These are phyloP conservation scores for Pseudotulostoma volvatum DNA, from an alignment of 495 filamentous ascomycete genomes.

Conservation along the genomic window DNA sequence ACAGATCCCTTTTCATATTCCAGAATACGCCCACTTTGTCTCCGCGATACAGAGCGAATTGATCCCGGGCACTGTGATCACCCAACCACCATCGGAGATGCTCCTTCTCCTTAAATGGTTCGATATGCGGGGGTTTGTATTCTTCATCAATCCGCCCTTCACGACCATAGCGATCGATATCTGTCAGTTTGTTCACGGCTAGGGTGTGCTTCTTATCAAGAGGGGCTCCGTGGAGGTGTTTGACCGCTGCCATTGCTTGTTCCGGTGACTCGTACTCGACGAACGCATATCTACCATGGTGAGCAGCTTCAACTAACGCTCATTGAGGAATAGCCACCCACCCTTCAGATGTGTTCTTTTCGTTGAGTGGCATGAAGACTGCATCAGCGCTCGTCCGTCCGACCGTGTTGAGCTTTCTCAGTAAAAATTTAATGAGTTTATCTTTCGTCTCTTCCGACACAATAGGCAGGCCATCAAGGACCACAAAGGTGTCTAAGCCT, in stretches of 20 bases:
- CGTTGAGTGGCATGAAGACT: slow-evolving; percentile 82
- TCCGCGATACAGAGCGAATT: slow-evolving; percentile 79
- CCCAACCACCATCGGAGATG: slow-evolving; percentile 87
- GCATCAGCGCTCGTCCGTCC: slow-evolving; percentile 73
- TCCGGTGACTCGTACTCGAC: slow-evolving; percentile 89
- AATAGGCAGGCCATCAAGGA: slow-evolving; percentile 80
- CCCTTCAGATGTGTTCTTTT: slow-evolving; percentile 69
- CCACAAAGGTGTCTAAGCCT: slow-evolving; percentile 87
- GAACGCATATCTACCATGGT: slow-evolving; percentile 80
- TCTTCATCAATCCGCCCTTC: slow-evolving; percentile 87
- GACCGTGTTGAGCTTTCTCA: slow-evolving; percentile 73
- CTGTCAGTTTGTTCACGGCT: slow-evolving; percentile 91
- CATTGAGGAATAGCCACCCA: no score
- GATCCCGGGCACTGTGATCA: slow-evolving; percentile 74
- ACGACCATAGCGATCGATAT: slow-evolving; percentile 88
- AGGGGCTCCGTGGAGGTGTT: slow-evolving; percentile 62
- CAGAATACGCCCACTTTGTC: slow-evolving; percentile 90
- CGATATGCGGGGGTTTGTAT: slow-evolving; percentile 60
- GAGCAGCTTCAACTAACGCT: no score
- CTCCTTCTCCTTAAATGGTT: slow-evolving; percentile 76
- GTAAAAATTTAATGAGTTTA: slow-evolving; percentile 84
- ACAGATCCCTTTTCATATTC: slow-evolving; percentile 87
- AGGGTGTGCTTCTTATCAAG: slow-evolving; percentile 94
- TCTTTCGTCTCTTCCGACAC: slow-evolving; percentile 70
- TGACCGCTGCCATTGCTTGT: slow-evolving; percentile 75